Base-by-base conservation (phyloP, 2,329 filamentous ascomycete genomes). In the Didymellaceae sp. region DNA sequence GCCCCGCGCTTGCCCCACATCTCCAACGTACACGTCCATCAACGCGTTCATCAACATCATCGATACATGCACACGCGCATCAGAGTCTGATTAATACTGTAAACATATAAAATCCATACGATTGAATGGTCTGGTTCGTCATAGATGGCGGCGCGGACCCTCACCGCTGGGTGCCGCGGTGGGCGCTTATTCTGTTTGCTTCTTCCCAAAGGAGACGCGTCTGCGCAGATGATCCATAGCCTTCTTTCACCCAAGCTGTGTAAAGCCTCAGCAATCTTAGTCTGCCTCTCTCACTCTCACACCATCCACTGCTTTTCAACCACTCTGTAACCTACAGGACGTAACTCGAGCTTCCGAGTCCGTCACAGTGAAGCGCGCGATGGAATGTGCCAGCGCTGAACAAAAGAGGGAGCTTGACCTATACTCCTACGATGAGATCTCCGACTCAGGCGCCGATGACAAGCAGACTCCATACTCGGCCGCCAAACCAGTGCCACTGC, bases 1-100 rank as follows among this genome's bases (percentile, higher is more conserved):
- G 54, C 46, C 63, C 55, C 62, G 54, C 55, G 20, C 31, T 54
- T 52, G 42, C 60, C 54, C 60, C 58, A 52, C 55, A n/a, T n/a
- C 48, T 55, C n/a, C 28, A 18, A 14, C 26, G 33, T 25, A 38
- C 22, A 39, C 25, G 26, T 40, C 25, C n/a, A 38, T 11, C 32
- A 26, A 34, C 24, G 32, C 22, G 30, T 40, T 16, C 28, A 25
- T 35, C 30, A 40, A 35, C 40, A 22, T 16, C 16, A 28, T 24
- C 11, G n/a, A 8, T 6, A 20, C 4, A 13, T 7, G 17, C n/a
- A 2, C 7, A 6, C 4, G 5, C 17, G 13, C 1, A 17, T 5
- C 2, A 30, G 11, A 26, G 24, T 3, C 11, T 10, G 30, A 4
- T n/a, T 16, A 9, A 24, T 16, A 6, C 18, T 9, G 6, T 30